phyloP scores from a whole-genome alignment of 805 yeast genomes.

The Metschnikowia vanudenii region DNA sequence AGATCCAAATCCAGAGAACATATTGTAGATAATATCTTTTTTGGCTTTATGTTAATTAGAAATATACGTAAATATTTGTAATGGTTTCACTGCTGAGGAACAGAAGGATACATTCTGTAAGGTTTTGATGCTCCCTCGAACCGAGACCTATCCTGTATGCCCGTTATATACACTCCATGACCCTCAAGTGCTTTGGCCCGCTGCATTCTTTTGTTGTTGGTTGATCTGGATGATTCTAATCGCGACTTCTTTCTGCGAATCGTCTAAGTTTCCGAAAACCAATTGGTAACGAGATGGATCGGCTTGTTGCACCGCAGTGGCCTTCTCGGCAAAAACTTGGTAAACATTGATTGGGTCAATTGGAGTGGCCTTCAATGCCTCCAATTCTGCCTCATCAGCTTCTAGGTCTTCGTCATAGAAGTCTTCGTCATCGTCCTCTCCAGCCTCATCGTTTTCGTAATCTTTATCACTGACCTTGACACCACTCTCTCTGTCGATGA shows the following conservation, averaged over 20 bases:
- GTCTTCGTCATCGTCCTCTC: conserved; percentile 30
- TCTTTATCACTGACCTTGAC: conserved; percentile 26
- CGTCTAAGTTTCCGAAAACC: conserved; percentile 42
- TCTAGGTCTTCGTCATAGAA: conserved; percentile 33
- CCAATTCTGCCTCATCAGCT: conserved; percentile 72
- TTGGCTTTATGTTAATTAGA: background rate
- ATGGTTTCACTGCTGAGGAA: background rate
- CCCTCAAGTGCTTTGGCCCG: conserved; percentile 4
- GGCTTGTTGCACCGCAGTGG: conserved; percentile 47
- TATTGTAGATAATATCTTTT: conserved; percentile 9
- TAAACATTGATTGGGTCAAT: conserved; percentile 76
- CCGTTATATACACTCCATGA: conserved; percentile 6
- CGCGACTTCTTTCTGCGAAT: conserved; percentile 34
- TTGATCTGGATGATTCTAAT: conserved; percentile 27
- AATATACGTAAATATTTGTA: no score
- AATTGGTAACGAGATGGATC: conserved; percentile 50
- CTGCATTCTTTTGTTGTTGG: conserved; percentile 16
- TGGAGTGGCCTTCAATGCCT: conserved; percentile 78
- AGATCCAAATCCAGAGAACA: conserved; percentile 46
- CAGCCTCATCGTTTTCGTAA: conserved; percentile 26
- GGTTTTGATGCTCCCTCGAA: background rate
- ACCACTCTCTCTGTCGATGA: conserved; percentile 40
- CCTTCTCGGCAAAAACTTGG: conserved; percentile 56
- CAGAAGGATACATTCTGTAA: background rate
- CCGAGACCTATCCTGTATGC: background rate